Evolutionary conservation across 495 filamentous ascomycete genomes (phyloP), one percentile per base, ranked within the genome.

Genomic region (Penicillium waksmanii): DNA sequence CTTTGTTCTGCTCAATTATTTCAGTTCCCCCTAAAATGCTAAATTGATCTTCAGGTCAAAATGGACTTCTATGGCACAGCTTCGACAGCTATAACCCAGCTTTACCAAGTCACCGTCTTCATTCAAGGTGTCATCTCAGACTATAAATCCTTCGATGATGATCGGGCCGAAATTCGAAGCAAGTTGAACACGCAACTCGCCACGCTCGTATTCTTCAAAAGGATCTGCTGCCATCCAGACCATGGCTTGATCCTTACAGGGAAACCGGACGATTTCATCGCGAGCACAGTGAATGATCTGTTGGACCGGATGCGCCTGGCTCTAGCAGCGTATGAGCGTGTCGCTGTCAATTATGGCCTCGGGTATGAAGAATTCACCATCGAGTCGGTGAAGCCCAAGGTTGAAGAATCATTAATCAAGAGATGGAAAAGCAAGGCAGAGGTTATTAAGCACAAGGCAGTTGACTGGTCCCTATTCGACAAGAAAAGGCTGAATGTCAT

Each of bases 41-140:
- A 9, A 31, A 7, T 31, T 31, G 3, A 8, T 31, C 27, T 31
- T 8, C 3, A 31, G 27, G 1, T 31, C 6, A 12, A 60, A n/a
- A 68, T 68, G 65, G 65, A 68, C 36, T 42, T 68, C 15, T 68
- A 68, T 46, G 62, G 62, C 10, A 68, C 65, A 18, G 65, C 65
- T 8, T 47, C 51, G 5, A 65, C 62, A 9, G 65, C 56, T 19
- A 61, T 65, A 13, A 61, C 58, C 21, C 62, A 68, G 36, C 51
- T 62, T n/a, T 62, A 62, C 33, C 55, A 62, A 18, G 62, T 65
- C 23, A 65, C 65, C 3, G 56, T 68, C n/a, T 68, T 68, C 44
- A 65, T 68, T 38, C 55, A 65, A 42, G 65, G 65, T 17, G 55
- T 68, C 35, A 58, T 68, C 23, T 59, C 62, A 35, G 63, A 65